Evolutionary conservation across 192 early-diverging fungal species (phyloP).

Genomic region (Coemansia sp.): DNA sequence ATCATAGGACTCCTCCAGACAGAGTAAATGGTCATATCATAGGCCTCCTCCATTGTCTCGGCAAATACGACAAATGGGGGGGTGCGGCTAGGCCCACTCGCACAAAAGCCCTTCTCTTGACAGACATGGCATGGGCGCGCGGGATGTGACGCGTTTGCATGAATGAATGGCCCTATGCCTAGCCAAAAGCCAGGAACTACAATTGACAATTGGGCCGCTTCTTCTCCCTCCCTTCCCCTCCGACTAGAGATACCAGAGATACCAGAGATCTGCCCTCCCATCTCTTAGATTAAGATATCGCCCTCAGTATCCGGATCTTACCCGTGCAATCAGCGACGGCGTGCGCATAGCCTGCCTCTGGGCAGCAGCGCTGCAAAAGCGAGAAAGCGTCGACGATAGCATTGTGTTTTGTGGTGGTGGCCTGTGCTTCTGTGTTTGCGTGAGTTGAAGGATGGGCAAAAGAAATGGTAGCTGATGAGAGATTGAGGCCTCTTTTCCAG

Average conservation of each 20-base stretch:
- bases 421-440: not conserved
- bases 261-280: not conserved
- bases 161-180: conserved; percentile 11
- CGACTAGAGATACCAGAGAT: not conserved
- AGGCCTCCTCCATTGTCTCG: not conserved
- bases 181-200: not conserved
- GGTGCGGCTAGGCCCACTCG: not conserved
- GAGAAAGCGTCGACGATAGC: conserved; percentile 36
- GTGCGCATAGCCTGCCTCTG: conserved; percentile 31
- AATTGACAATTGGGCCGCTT: not conserved
- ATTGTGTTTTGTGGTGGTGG: conserved; percentile 8
- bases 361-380: conserved; percentile 17
- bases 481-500: not conserved
- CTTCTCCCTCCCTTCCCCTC: not conserved
- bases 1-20: too few species aligned
- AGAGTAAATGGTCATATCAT: conserved; percentile 11
- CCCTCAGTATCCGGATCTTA: conserved; percentile 18
- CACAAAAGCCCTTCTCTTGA: not conserved
- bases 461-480: not conserved
- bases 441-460: not conserved
- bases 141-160: conserved; percentile 5
- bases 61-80: not conserved
- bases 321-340: conserved; percentile 28
- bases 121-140: not conserved
- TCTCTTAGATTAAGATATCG: not conserved